Evolutionary conservation across 2,329 filamentous ascomycete species (phyloP), one percentile per base, ranked within the genome.

Genomic region (Diaporthe australafricana): DNA sequence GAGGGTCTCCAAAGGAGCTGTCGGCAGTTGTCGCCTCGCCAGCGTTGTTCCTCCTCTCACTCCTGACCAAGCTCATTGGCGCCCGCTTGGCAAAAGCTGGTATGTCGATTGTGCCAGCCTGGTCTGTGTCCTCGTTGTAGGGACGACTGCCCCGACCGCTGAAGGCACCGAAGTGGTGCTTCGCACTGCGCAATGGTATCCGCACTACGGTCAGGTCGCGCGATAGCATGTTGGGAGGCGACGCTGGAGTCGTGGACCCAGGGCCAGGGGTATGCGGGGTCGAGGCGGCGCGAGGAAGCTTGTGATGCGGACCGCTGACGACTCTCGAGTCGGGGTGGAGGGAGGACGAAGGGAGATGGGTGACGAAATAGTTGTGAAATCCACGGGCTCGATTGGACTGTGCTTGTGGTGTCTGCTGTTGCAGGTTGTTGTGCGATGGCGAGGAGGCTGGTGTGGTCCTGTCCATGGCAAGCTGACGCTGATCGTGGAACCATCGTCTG

Each of bases 331-430:
- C 96, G 9, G 96, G 96, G 77, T 98, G 94, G 55, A 98, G 88
- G 4, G 95, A 98, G 17, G 95, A 97, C 22, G 95, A 97, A 5
- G 96, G 96, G 1, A 99, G 89, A 81, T 98, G 94, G 11, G 96
- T 98, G 72, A 98, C 94, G 82, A 99, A 99, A 85, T 99, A 98
- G 77, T 97, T 95, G 84, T 98, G 95, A 82, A 98, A 98, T 74
- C 83, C 81, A 60, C 89, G 88, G 72, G 38, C 48, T 14, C 66
- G 68, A 14, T 63, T 53, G 22, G 50, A 42, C 48, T 53, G 50
- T 25, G 60, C 65, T 45, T 63, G 68, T 45, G 53, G 25, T 5
- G 22, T 48, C 63, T 68, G 65, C 66, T 63, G 69, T 7, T 42
- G 17, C 50, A 25, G 2, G n/a, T 30, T 56, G 30, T 35, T 20